Percentiles rank a stretch among this genome's conserved stretches.
Evolutionary conservation across 176 grass and related monocot genomes (phyloP).

Genomic region (Cenchrus americanus): DNA sequence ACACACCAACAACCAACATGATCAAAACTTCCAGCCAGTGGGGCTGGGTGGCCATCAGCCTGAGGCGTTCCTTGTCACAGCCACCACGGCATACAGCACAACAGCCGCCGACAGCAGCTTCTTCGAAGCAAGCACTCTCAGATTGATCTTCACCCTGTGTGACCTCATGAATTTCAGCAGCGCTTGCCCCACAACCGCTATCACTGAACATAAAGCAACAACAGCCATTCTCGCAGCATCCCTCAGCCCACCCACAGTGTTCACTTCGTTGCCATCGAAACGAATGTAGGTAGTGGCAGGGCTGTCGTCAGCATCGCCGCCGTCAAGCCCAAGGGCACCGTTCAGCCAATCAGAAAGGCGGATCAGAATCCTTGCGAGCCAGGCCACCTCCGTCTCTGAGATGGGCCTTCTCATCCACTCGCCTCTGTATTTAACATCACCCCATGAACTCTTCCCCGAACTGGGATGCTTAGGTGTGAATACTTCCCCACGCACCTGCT

Average conservation of each 20-base stretch:
- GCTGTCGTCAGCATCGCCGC: conserved; percentile 25
- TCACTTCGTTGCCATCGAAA: conserved; percentile 50
- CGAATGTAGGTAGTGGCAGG: conserved; percentile 36
- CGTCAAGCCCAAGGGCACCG: conserved; percentile 50
- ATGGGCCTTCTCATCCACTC: conserved; percentile 88
- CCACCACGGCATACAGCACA: conserved; percentile 42
- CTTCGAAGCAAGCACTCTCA: conserved; percentile 83
- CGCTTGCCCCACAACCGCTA: conserved; percentile 50
- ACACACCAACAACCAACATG: neutral
- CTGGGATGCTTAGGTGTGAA: conserved; percentile 77
- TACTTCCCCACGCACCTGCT: conserved; percentile 48
- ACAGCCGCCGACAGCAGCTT: conserved; percentile 43
- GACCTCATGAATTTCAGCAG: conserved; percentile 66
- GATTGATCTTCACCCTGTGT: conserved; percentile 65
- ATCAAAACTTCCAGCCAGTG: conserved; percentile 17
- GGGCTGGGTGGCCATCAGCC: neutral
- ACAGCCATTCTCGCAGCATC: conserved; percentile 55
- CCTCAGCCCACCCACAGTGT: conserved; percentile 50
- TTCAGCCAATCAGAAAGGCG: conserved; percentile 73
- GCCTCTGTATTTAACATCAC: conserved; percentile 67
- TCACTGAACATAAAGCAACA: conserved; percentile 48
- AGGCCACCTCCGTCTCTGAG: conserved; percentile 81
- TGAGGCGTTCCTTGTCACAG: conserved; percentile 35
- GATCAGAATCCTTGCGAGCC: conserved; percentile 69
- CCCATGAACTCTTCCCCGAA: conserved; percentile 47